Base-by-base conservation (phyloP, 139 green algal genomes). In the Tetradesmus lagerheimii region DNA sequence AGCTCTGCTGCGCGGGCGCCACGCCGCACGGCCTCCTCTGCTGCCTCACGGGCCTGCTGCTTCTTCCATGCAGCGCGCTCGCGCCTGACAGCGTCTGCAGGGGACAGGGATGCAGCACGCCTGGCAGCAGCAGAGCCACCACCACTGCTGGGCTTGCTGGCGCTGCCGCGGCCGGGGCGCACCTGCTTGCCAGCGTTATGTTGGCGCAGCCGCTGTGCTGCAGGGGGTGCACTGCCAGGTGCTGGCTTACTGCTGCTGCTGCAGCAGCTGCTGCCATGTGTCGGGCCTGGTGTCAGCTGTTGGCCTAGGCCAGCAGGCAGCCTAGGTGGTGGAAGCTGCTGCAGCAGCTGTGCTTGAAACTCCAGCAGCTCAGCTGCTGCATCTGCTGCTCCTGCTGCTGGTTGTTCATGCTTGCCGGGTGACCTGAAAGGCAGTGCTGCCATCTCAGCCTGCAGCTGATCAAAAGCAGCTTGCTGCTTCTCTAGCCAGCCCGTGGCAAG, bases 381-480 rank as follows among this genome's bases (percentile, higher is more conserved):
- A 53, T 31, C 35, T 45, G 77, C 35, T 39, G 53, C 78, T 71
- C 27, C 27, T 71, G 87, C 38, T 45, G 16, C 78, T 57, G 35
- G 25, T 47, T 1, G 86, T 16, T 37, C 45, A 31, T 31, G 16
- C 37, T n/a, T 35, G 53, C 84, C 45, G 8, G 84, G 31, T 67
- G 31, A 53, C 34, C 38, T 45, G 9, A 39, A 57, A 34, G 47
- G 80, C 57, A 53, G 39, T 16, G 80, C 80, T 47, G 45, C 47
- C 84, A 93, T 43, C 2, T 79, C 91, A 50, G 84, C 88, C 50
- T 87, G 79, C 79, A 93, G 78, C 91, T 91, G 67, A 16, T 83
- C 84, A 67, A 93, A 77, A 4, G 77, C 87, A 31, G 79, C 71
- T 80, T 93, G 62, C 83, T 93, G 91, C 87, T 91, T 64, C 76